Evolutionary conservation across 331 rosid genomes (phyloP).

Genomic region (Acacia concinna): DNA sequence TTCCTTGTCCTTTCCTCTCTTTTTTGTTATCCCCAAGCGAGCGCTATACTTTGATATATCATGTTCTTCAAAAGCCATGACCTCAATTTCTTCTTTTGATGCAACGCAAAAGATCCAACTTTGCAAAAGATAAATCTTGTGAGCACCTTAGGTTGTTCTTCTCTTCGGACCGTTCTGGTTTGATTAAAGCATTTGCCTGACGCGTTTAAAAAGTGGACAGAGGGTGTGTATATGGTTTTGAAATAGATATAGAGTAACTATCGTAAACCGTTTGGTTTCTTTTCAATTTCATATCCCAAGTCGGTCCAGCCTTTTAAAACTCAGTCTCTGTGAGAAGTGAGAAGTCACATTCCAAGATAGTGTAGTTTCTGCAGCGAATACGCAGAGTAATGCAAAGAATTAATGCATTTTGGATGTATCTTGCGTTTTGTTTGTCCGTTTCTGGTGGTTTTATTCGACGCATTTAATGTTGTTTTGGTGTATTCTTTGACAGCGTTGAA

Average conservation of each 20-base stretch:
- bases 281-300: conserved; percentile 16
- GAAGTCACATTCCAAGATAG: conserved; percentile 55
- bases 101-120: conserved; percentile 68
- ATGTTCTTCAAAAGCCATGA: conserved; percentile 52
- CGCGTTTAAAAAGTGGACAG: conserved; percentile 32
- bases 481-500: conserved; percentile 45
- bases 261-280: conserved; percentile 30
- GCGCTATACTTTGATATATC: conserved; percentile 46
- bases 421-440: conserved; percentile 43
- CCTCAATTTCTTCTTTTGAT: conserved; percentile 64
- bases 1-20: conserved; percentile 39
- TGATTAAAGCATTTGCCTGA: conserved; percentile 34
- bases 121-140: conserved; percentile 28
- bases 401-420: conserved; percentile 64
- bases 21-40: conserved; percentile 33
- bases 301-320: conserved; percentile 39
- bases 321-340: conserved; percentile 43
- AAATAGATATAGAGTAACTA: conserved; percentile 36
- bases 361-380: conserved; percentile 37
- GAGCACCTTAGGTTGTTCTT: conserved; percentile 38
- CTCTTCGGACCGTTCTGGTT: conserved; percentile 26
- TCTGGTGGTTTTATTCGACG: conserved; percentile 42
- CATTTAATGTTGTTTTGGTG: conserved; percentile 66
- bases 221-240: conserved; percentile 31
- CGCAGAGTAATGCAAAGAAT: conserved; percentile 37